Percentiles rank a stretch among this genome's conserved stretches.
These are phyloP conservation scores for Nymphaea colorata DNA, from an alignment of 164 flowering plant genomes.

Conservation along the genomic window DNA sequence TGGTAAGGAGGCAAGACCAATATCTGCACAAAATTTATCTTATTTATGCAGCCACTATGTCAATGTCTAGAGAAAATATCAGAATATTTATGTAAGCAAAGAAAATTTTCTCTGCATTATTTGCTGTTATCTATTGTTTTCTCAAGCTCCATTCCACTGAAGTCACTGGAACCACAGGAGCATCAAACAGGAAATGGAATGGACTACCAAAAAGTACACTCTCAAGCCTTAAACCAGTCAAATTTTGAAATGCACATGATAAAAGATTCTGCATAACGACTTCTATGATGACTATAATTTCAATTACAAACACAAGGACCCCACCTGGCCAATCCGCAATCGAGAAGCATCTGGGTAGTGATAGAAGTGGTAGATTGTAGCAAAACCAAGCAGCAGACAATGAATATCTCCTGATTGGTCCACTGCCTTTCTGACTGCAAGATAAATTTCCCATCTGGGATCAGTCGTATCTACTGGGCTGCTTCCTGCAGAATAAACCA, in stretches of 20 bases:
- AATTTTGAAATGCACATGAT: neutral
- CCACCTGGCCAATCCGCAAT: slow-evolving; percentile 84
- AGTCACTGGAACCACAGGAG: no score
- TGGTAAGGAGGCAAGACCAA: slow-evolving; percentile 82
- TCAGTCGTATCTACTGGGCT: slow-evolving; percentile 81
- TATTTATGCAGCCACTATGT: no score
- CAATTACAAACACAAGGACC: slow-evolving; percentile 1
- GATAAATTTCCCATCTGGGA: slow-evolving; percentile 78
- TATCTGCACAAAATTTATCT: slow-evolving; percentile 35
- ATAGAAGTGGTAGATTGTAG: slow-evolving; percentile 68
- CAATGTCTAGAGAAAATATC: no score
- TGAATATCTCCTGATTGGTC: slow-evolving; percentile 22
- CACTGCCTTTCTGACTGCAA: slow-evolving; percentile 36
- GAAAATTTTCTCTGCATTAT: no score
- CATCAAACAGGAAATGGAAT: no score
- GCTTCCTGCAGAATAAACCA: slow-evolving; percentile 43
- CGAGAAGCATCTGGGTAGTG: slow-evolving; percentile 68
- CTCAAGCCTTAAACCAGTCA: neutral
- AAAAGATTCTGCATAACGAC: neutral
- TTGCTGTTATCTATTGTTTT: no score
- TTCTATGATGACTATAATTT: neutral
- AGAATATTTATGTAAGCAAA: no score
- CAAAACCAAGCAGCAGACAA: slow-evolving; percentile 55
- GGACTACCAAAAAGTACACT: neutral
- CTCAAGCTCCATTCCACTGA: no score